Evolutionary conservation across 2,329 filamentous ascomycete species (phyloP), one percentile per base, ranked within the genome.

Genomic region (Calonectria leucothoes): DNA sequence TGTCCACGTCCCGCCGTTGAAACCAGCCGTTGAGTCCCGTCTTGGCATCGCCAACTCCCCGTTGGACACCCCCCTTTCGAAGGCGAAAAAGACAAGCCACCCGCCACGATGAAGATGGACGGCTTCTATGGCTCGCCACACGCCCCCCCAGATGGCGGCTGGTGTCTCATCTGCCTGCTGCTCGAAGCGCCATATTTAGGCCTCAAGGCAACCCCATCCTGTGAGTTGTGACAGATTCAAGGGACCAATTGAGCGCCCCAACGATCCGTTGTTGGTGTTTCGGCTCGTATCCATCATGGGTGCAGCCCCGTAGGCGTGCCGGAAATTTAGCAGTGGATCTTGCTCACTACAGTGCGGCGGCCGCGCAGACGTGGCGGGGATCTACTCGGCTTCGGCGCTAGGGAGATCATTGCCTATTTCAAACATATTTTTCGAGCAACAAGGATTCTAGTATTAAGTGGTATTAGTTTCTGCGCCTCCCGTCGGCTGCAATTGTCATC

Each of bases 351-450:
- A 42, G 20, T 48, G 29, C 59, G 59, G 59, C 59, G 25, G 59
- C 59, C 59, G 48, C 65, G 49, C 31, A 63, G 55, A 69, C 66
- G 66, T 69, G 66, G 66, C 66, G 17, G 29, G 23, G 42, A 29
- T 39, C 64, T 37, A 70, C 48, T 45, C 37, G 57, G 49, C 33
- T 35, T 33, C 20, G 51, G 45, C 57, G 6, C 11, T 25, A n/a
- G 33, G 70, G 45, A 64, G 33, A 72, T 72, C 70, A 66, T 51
- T 72, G 27, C 70, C 70, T 37, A 23, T 51, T 72, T 49, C 49
- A 66, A 59, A 39, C 59, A 49, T 59, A 72, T 72, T 64, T 69
- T 72, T 65, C 70, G 59, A 49, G 48, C 14, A 23, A 35, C 55
- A 63, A 49, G 33, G 49, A 25, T 49, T 69, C 37, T 25, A 66